Conservation (phyloP, 73 alveolate species). For the Diophrys sp. region DNA sequence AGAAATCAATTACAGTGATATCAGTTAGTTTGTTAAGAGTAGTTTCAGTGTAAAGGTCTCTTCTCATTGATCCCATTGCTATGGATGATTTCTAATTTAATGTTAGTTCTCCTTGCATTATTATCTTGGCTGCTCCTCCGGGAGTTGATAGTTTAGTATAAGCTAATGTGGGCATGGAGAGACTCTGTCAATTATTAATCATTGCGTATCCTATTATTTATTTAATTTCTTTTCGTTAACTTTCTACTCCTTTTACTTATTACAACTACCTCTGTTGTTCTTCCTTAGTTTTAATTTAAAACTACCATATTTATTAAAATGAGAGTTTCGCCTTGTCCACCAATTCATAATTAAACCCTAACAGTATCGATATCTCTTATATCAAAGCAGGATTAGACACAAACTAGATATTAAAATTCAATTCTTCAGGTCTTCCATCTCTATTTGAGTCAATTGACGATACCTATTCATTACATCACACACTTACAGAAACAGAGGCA, state of each 20-base stretch:
- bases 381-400: conserved; percentile 8
- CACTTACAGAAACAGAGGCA: background rate
- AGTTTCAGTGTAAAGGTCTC: conserved; percentile 18
- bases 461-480: background rate
- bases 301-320: too few species aligned
- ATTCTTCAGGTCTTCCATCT: conserved; percentile 28
- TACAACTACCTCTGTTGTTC: too few species aligned
- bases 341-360: background rate
- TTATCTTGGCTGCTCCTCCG: conserved; percentile 31
- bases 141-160: conserved; percentile 27
- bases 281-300: too few species aligned
- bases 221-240: too few species aligned
- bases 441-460: conserved; percentile 10
- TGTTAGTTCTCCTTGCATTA: conserved; percentile 21
- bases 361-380: background rate
- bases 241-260: too few species aligned
- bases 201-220: too few species aligned
- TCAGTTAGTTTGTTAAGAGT: background rate
- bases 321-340: background rate
- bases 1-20: background rate
- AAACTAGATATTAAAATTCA: conserved; percentile 21
- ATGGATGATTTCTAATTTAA: conserved; percentile 33
- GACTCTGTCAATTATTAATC: background rate
- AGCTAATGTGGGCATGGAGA: conserved; percentile 4
- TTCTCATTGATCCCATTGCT: conserved; percentile 25